These are phyloP conservation scores for Hypsizygus marmoreus DNA, from an alignment of 768 basidiomycete genomes.

Conservation along the genomic window DNA sequence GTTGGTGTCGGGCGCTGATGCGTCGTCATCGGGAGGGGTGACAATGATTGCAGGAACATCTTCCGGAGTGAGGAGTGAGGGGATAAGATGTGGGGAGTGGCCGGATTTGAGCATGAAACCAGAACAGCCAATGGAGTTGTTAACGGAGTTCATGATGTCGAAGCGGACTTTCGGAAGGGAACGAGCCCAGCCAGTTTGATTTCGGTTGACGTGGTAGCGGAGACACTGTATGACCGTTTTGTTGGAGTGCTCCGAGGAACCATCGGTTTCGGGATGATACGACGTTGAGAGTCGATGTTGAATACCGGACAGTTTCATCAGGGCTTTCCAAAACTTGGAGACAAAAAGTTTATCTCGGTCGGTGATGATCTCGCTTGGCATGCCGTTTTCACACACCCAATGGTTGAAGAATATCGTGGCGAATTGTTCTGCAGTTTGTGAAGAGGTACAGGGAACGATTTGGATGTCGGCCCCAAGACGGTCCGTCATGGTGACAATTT, in stretches of 20 bases:
- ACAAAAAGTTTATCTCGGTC: constrained; percentile 28
- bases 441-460: constrained; percentile 9
- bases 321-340: constrained; percentile 9
- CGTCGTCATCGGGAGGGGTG: neutral
- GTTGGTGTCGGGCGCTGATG: neutral
- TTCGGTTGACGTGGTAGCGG: constrained; percentile 16
- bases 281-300: constrained; percentile 23
- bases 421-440: constrained; percentile 18
- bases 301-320: neutral
- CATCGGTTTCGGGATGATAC: constrained; percentile 33
- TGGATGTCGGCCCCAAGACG: too few relatives aligned
- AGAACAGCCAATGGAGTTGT: too few relatives aligned
- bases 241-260: constrained; percentile 27
- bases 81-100: constrained; percentile 18
- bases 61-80: constrained; percentile 7
- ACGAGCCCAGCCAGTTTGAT: constrained; percentile 28
- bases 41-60: neutral
- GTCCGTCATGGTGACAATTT: constrained; percentile 27
- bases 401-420: constrained; percentile 23
- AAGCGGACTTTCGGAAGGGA: too few relatives aligned
- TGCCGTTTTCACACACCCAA: constrained; percentile 33
- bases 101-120: too few relatives aligned
- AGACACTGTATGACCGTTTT: constrained; percentile 25
- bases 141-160: constrained; percentile 25
- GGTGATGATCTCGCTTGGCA: constrained; percentile 21